Base-by-base conservation (phyloP, 2,329 filamentous ascomycete genomes). In the Albophoma yamanashiensis region DNA sequence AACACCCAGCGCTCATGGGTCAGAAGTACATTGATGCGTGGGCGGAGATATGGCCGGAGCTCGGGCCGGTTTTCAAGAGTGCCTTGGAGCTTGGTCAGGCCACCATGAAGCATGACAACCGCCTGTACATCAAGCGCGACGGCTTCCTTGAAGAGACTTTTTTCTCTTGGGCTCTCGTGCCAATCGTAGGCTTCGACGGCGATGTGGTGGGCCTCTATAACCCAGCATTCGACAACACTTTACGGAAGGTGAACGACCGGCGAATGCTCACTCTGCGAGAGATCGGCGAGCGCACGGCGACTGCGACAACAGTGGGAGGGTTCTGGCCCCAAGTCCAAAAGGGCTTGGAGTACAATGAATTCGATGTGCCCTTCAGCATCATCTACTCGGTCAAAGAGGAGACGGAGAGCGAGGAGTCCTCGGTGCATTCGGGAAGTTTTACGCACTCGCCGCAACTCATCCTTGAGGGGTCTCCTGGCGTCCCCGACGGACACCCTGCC, bases 71-170 rank as follows among this genome's bases (percentile, higher is more conserved):
- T 0, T 89, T 94, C 64, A 77, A 81, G 22, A 84, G 78, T 62
- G 90, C 89, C 0, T 83, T 81, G 71, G 73, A 82, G 45, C 88
- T 85, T 5, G 91, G 89, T 0, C 86, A 92, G 73, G 88, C 89
- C 0, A 91, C 87, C 0, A 90, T 92, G 88, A 93, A 92, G 71
- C 86, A 92, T 64, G 90, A 94, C 66, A 89, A 93, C 63, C 85
- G 84, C 60, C 76, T 93, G 1, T 91, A 92, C 67, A 81, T 94
- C 39, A 78, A 81, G 55, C 83, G 90, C 9, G 83, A 84, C 63
- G 83, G 85, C 1, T 91, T 83, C 62, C 73, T 91, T 1, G 89
- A 95, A 71, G 90, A 94, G 69, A 86, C 88, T 0, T 93, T 89
- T 69, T 93, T 93, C 70, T 89, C 87, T 15, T 93, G 89, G 89